These are phyloP conservation scores for Penicillium crystallinum DNA, from an alignment of 495 filamentous ascomycete genomes.

Conservation along the genomic window DNA sequence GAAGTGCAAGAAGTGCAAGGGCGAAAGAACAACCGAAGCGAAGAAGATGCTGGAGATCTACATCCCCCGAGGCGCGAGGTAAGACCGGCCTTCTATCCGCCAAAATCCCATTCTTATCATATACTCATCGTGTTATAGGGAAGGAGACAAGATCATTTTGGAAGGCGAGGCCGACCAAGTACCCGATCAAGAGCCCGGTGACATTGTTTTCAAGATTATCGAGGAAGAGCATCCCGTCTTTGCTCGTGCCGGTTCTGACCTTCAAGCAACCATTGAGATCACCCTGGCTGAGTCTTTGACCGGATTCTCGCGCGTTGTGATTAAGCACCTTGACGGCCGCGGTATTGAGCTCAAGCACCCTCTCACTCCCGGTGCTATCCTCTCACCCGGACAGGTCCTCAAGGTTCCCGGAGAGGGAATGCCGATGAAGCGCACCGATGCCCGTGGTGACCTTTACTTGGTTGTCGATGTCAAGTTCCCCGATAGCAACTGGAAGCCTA, in stretches of 20 bases:
- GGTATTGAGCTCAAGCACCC: conserved; percentile 76
- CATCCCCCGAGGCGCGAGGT: conserved; percentile 81
- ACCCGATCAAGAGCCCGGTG: conserved; percentile 85
- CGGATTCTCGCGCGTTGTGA: conserved; percentile 83
- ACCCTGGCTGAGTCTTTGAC: conserved; percentile 78
- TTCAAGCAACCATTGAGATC: conserved; percentile 72
- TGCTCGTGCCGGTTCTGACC: conserved; percentile 73
- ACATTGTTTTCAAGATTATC: conserved; percentile 81
- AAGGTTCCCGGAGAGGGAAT: conserved; percentile 88
- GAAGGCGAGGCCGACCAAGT: conserved; percentile 94
- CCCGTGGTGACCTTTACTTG: conserved; percentile 82
- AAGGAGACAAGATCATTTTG: conserved; percentile 84
- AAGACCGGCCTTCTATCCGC: conserved; percentile 6
- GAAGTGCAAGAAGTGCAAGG: conserved; percentile 97
- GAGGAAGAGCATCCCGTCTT: conserved; percentile 80
- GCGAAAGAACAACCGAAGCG: conserved; percentile 69
- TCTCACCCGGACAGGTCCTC: conserved; percentile 76
- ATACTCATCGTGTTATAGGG: conserved; percentile 35
- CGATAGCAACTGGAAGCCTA: conserved; percentile 72
- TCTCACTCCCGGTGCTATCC: conserved; percentile 62
- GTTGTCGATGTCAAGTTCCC: conserved; percentile 85
- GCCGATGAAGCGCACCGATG: conserved; percentile 80
- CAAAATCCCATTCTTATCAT: no score
- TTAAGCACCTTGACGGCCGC: conserved; percentile 91
- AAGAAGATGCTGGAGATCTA: conserved; percentile 95